phyloP scores from a whole-genome alignment of 2,329 filamentous ascomycete genomes.

The Tolypocladium amazonense region DNA sequence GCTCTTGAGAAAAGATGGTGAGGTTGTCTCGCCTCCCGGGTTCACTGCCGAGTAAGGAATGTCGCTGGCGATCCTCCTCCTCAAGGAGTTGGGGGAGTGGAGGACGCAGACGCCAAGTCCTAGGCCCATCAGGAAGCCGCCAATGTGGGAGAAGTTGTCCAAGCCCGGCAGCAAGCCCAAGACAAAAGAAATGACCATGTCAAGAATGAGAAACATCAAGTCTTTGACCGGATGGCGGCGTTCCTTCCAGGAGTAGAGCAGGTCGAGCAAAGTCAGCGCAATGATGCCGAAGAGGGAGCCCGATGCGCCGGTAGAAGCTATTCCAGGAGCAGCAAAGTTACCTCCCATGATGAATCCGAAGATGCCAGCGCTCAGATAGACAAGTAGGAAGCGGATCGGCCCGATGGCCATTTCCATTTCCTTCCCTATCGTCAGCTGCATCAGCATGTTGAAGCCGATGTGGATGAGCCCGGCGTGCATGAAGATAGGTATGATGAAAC shows the following conservation, averaged over 20 bases:
- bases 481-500: slow-evolving; percentile 94
- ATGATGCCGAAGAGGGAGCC: slow-evolving; percentile 87
- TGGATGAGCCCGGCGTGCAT: slow-evolving; percentile 89
- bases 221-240: slow-evolving; percentile 70
- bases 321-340: slow-evolving; percentile 76
- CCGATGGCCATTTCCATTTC: slow-evolving; percentile 93
- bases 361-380: slow-evolving; percentile 85
- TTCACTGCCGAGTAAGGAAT: slow-evolving; percentile 62
- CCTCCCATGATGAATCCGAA: slow-evolving; percentile 93
- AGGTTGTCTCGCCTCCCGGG: slow-evolving; percentile 34
- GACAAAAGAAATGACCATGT: slow-evolving; percentile 83
- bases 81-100: slow-evolving; percentile 74
- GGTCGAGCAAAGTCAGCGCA: slow-evolving; percentile 75
- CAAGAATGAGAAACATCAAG: slow-evolving; percentile 75
- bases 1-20: slow-evolving; percentile 46
- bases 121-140: slow-evolving; percentile 87
- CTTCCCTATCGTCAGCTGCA: slow-evolving; percentile 79
- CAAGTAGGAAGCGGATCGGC: slow-evolving; percentile 73
- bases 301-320: slow-evolving; percentile 80
- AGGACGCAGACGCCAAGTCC: slow-evolving; percentile 78
- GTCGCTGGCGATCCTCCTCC: slow-evolving; percentile 61
- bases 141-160: slow-evolving; percentile 97
- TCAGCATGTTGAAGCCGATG: slow-evolving; percentile 88
- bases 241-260: slow-evolving; percentile 86
- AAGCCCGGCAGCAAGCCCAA: slow-evolving; percentile 83